Conservation (phyloP, 1,139 yeast species). For the Magnusiomyces ingens region DNA sequence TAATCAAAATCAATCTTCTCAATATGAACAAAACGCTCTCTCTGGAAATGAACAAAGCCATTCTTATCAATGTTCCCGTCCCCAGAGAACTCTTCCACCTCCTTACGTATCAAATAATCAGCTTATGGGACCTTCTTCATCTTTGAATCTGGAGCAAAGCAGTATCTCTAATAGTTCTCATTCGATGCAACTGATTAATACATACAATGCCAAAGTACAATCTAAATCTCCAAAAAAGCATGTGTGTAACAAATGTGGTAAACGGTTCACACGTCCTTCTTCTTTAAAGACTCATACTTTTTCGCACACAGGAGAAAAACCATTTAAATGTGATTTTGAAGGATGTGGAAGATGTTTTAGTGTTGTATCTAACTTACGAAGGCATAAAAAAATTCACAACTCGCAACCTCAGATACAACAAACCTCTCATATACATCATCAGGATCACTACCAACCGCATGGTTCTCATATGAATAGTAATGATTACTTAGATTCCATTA, state of each 20-base stretch:
- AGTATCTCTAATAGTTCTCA: constrained; percentile 20
- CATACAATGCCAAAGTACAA: constrained; percentile 25
- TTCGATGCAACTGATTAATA: constrained; percentile 25
- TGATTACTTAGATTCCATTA: no score
- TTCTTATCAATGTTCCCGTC: no score
- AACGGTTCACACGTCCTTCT: constrained; percentile 74
- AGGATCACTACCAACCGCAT: not conserved
- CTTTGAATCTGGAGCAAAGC: constrained; percentile 3
- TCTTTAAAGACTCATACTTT: constrained; percentile 74
- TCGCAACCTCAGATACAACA: not conserved
- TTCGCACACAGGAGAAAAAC: constrained; percentile 84
- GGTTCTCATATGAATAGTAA: no score
- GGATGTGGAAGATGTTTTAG: constrained; percentile 67
- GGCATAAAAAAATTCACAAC: constrained; percentile 62
- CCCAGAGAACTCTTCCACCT: no score
- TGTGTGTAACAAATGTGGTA: constrained; percentile 62
- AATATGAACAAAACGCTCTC: no score
- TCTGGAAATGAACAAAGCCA: no score
- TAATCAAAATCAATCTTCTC: not conserved
- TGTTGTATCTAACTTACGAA: constrained; percentile 72
- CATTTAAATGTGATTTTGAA: constrained; percentile 59
- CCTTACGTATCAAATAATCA: not conserved
- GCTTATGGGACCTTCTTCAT: not conserved
- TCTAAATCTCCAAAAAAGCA: constrained; percentile 29
- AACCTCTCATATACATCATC: not conserved